Evolutionary conservation across 352 stramenopile genomes (phyloP).

Genomic region (Elongisporangium anandrum): DNA sequence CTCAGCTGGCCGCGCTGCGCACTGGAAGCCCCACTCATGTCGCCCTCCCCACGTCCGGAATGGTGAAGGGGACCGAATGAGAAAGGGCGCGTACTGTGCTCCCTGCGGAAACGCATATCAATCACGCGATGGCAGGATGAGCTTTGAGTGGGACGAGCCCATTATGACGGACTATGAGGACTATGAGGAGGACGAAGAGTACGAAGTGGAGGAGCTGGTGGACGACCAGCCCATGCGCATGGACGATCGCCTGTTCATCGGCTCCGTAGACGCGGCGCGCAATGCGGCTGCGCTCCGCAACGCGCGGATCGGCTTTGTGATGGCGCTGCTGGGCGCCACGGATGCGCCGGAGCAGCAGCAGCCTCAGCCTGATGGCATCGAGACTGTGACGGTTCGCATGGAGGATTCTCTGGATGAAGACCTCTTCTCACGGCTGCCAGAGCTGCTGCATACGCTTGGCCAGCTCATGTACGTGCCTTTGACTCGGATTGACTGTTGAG

Average conservation of each 20-base stretch:
- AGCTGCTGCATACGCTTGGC: slow-evolving; percentile 29
- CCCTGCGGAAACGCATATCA: neutral
- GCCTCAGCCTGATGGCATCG: slow-evolving; percentile 3
- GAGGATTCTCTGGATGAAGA: slow-evolving; percentile 52
- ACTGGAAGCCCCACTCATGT: neutral
- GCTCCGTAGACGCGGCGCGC: slow-evolving; percentile 62
- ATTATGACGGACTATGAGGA: slow-evolving; percentile 13
- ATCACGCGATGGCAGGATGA: too few relatives aligned
- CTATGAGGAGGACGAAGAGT: slow-evolving; percentile 33
- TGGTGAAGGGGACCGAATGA: neutral
- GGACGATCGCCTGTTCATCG: slow-evolving; percentile 36
- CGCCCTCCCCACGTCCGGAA: neutral
- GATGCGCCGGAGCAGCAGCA: neutral
- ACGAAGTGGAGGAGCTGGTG: slow-evolving; percentile 48
- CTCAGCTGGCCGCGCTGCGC: neutral
- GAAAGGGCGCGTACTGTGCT: neutral
- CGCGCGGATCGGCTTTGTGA: slow-evolving; percentile 28
- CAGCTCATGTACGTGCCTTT: slow-evolving; percentile 22
- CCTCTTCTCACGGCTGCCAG: slow-evolving; percentile 38
- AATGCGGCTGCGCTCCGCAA: slow-evolving; percentile 31
- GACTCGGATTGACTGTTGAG: neutral
- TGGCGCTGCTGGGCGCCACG: slow-evolving; percentile 33
- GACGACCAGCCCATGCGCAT: slow-evolving; percentile 65
- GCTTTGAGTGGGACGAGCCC: neutral
- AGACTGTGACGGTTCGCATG: slow-evolving; percentile 23